Evolutionary conservation across 1,139 yeast species (phyloP).

Genomic region (Blastobotrys proliferans): DNA sequence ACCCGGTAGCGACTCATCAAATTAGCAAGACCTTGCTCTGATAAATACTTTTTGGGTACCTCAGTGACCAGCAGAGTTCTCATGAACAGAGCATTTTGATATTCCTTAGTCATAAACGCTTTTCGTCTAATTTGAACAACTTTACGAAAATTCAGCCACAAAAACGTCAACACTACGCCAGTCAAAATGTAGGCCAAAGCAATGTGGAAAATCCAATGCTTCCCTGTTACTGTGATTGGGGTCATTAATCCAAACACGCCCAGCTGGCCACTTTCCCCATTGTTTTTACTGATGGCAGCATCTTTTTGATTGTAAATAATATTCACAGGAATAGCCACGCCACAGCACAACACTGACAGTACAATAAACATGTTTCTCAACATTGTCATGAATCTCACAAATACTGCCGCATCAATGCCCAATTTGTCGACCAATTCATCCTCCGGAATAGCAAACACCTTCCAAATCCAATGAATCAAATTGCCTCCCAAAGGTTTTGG

Average conservation of each 20-base stretch:
- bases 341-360: conserved; percentile 34
- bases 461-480: conserved; percentile 31
- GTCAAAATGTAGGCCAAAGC: conserved; percentile 34
- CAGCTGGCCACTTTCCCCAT: conserved; percentile 18
- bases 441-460: conserved; percentile 27
- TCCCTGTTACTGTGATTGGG: conserved; percentile 34
- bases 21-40: conserved; percentile 29
- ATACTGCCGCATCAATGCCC: conserved; percentile 40
- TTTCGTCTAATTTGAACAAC: conserved; percentile 31
- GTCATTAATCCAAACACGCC: conserved; percentile 39
- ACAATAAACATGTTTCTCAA: conserved; percentile 33
- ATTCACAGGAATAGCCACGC: conserved; percentile 38
- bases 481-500: conserved; percentile 26
- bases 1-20: conserved; percentile 21
- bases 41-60: conserved; percentile 29
- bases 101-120: conserved; percentile 28
- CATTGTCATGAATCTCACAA: conserved; percentile 35
- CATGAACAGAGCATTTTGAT: conserved; percentile 30
- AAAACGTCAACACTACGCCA: conserved; percentile 27
- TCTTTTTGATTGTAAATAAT: conserved; percentile 32
- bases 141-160: conserved; percentile 31
- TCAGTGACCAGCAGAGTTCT: conserved; percentile 37
- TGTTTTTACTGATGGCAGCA: conserved; percentile 15
- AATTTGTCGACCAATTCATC: conserved; percentile 29
- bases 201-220: conserved; percentile 35